Evolutionary conservation across 2,329 filamentous ascomycete genomes (phyloP), one percentile per base, ranked within the genome.

Genomic region (Ophiosphaerella herpotricha): DNA sequence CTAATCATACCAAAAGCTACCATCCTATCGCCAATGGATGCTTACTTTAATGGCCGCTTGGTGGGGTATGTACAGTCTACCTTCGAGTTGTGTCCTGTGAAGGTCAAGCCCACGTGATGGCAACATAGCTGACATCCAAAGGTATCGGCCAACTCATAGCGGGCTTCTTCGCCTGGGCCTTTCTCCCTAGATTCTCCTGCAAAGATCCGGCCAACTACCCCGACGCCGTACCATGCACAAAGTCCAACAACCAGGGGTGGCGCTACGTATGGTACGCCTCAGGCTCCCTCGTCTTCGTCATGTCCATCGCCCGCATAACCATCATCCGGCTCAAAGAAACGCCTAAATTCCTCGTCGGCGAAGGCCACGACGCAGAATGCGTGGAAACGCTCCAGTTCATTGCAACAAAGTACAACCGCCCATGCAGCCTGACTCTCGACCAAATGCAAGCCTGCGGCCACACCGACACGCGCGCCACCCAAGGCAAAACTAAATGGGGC

Each of bases 11-110:
- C 26, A 29, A 24, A 24, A 39, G 37, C 26, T 41, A 41, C 31
- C 29, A 8, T 21, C 80, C 14, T 77, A 80, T 44, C 78, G 84
- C 62, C 85, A 88, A 64, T 89, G 85, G 84, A 77, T 87, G 14
- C 63, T 87, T 12, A 86, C 83, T 0, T 75, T 84, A n/a, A 77
- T 87, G 68, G 84, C 85, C 2, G 77, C 76, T 18, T 82, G 80
- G 80, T 82, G 79, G 79, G 79, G 78, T 55, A 52, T 34, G 63
- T 48, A 7, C 18, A 47, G 14, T 7, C 23, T 38, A 13, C 46
- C n/a, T 32, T 31, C 14, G 3, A 29, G 24, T 21, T 14, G 14
- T 29, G 11, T 11, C 26, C 26, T 29, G 26, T 29, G 26, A 29
- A 29, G 26, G 26, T 8, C 26, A 7, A 11, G 18, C 18, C 11